Conservation (phyloP, 108 stramenopile genomes). For the Mayamaea pseudoterrestris region DNA sequence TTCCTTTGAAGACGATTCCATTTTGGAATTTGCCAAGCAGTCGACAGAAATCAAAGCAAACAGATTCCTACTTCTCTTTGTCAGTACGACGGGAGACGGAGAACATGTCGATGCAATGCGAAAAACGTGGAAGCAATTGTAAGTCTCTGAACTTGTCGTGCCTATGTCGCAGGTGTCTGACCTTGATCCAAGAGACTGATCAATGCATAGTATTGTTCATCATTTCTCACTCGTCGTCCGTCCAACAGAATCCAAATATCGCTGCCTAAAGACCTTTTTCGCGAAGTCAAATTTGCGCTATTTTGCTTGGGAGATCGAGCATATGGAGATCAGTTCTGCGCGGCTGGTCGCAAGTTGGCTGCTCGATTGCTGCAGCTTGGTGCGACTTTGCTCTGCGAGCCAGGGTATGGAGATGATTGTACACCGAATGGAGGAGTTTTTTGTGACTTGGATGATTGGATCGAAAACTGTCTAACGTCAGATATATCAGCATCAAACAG, state of each 20-base stretch:
- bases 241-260: constrained; percentile 39
- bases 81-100: constrained; percentile 77
- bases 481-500: constrained; percentile 16
- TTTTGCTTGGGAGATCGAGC: constrained; percentile 79
- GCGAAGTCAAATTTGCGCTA: constrained; percentile 36
- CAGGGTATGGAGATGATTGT: constrained; percentile 82
- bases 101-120: constrained; percentile 65
- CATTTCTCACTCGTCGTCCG: not conserved
- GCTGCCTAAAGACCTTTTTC: constrained; percentile 24
- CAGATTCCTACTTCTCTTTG: constrained; percentile 42
- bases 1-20: constrained; percentile 41
- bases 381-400: constrained; percentile 31
- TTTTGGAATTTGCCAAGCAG: constrained; percentile 3
- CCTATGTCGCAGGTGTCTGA: too few species aligned
- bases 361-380: constrained; percentile 66
- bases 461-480: too few species aligned
- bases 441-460: constrained; percentile 72
- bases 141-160: not conserved
- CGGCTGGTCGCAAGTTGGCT: constrained; percentile 72
- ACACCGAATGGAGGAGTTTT: constrained; percentile 69
- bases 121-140: constrained; percentile 46
- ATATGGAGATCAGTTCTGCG: constrained; percentile 76
- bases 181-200: too few species aligned
- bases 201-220: too few species aligned
- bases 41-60: constrained; percentile 1